phyloP scores from a whole-genome alignment of 2,329 filamentous ascomycete species.

The Colletotrichum higginsianum region DNA sequence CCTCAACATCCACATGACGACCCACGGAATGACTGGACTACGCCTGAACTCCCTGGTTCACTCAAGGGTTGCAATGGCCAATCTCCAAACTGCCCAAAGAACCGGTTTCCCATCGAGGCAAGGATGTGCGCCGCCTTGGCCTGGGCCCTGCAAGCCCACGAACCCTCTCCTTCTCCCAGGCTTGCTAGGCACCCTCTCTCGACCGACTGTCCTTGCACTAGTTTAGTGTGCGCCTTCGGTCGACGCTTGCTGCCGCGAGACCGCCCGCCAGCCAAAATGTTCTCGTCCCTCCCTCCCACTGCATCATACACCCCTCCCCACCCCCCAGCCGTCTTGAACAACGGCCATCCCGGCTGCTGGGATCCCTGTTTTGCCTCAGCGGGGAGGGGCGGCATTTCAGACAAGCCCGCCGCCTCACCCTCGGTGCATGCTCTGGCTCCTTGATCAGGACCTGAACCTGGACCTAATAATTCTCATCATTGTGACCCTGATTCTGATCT shows the following conservation, averaged over 20 bases:
- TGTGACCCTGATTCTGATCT: conserved; percentile 1
- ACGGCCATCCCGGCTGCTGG: conserved; percentile 30
- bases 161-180: background rate
- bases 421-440: conserved; percentile 23
- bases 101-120: conserved; percentile 39
- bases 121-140: conserved; percentile 35
- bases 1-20: background rate
- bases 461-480: background rate
- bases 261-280: conserved; percentile 9
- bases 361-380: conserved; percentile 37
- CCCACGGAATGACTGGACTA: background rate
- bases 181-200: background rate
- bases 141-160: conserved; percentile 24
- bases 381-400: conserved; percentile 42
- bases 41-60: conserved; percentile 7
- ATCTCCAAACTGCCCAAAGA: conserved; percentile 36
- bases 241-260: conserved; percentile 18
- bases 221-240: background rate
- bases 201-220: conserved; percentile 1
- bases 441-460: conserved; percentile 14
- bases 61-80: conserved; percentile 25
- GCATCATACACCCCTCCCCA: background rate
- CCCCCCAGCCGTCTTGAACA: conserved; percentile 31
- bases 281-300: conserved; percentile 4
- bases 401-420: conserved; percentile 39